Percentiles rank a stretch among this genome's conserved stretches.
Evolutionary conservation across 176 grass and related monocot genomes (phyloP).

Genomic region (Pontederia crassipes): DNA sequence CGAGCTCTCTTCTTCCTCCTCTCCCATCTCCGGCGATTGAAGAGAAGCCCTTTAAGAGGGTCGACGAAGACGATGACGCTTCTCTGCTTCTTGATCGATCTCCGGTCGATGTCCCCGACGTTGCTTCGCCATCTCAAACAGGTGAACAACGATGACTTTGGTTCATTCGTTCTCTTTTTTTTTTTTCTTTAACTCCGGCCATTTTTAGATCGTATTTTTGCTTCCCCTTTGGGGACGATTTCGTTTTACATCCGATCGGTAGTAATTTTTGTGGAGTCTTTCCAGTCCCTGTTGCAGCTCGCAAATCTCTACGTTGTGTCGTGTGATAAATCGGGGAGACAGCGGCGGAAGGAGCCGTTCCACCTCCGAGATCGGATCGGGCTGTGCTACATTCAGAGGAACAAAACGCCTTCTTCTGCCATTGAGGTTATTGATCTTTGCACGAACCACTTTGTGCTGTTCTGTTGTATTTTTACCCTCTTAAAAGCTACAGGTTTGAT

Average conservation of each 20-base stretch:
- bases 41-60: neutral
- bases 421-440: conserved; percentile 32
- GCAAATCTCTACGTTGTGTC: conserved; percentile 70
- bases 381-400: conserved; percentile 51
- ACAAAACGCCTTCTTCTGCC: conserved; percentile 15
- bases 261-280: neutral
- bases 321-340: conserved; percentile 6
- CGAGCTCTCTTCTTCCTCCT: no score
- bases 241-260: conserved; percentile 3
- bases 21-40: no score
- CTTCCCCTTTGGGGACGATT: neutral
- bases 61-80: conserved; percentile 40
- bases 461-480: no score
- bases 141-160: conserved; percentile 16
- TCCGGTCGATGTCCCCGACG: conserved; percentile 55
- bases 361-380: conserved; percentile 55
- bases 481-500: no score
- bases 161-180: neutral
- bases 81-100: conserved; percentile 91
- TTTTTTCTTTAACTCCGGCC: neutral
- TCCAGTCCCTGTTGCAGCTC: conserved; percentile 67
- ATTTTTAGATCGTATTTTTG: neutral
- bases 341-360: conserved; percentile 3
- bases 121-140: conserved; percentile 67
- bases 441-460: no score